Base-by-base conservation (phyloP, 495 filamentous ascomycete species). In the Penicillium parvum region DNA sequence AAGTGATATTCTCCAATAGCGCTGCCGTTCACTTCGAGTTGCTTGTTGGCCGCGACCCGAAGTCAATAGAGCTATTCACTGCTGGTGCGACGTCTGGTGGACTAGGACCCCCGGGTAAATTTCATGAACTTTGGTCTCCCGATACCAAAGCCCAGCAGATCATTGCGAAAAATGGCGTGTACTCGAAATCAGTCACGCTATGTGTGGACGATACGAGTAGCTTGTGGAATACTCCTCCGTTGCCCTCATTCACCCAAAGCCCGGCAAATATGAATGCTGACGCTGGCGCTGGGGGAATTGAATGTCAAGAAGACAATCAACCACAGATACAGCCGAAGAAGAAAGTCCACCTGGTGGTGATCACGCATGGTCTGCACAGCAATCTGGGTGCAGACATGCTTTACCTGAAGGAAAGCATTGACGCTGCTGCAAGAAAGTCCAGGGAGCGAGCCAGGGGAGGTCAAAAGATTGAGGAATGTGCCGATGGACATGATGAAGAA, bases 351-450 rank as follows among this genome's bases (percentile, higher is more conserved):
- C 70, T 98, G 43, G 92, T 98, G 7, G 74, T 98, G 6, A 59
- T 98, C 40, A 97, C 92, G 0, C 92, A 98, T 71, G 92, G 92
- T 1, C 64, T 98, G 47, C 92, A 97, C 61, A 94, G 90, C 65
- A 98, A 98, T 65, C 75, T 96, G n/a, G 89, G 94, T 2, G 81
- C 88, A 28, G 92, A 98, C 67, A 95, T 98, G 94, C 71, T 98
- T 19, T 98, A 86, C 60, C 63, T 98, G 53, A 98, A 98, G 57
- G 92, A 98, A 61, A 90, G 88, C 52, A 96, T 98, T 39, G 94
- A 98, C 63, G 80, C 82, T 22, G 81, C 87, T 18, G 82, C 81
- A 2, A 83, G 72, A 47, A 79, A 86, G 55, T 79, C 84, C 12
- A 80, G 80, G 37, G 63, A 77, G 28, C 77, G 82, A 47, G 72